Percentiles rank a stretch among this genome's conserved stretches.
Conservation (phyloP, 805 yeast species). For the Lipomyces mesembrius region DNA sequence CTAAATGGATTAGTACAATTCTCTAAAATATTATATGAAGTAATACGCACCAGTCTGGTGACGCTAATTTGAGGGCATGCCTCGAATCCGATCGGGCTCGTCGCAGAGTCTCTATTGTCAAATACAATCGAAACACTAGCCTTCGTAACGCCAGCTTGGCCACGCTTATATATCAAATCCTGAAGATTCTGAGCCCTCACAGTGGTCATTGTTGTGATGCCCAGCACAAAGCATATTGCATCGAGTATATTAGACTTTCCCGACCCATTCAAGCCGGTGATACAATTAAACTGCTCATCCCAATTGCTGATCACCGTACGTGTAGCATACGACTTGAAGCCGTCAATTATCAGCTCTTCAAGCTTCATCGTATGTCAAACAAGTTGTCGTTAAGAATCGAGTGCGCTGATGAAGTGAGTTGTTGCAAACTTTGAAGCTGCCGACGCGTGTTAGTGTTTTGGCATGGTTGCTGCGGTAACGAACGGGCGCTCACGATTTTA, state of each 20-base stretch:
- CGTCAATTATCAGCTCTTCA: constrained; percentile 95
- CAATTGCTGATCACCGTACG: constrained; percentile 93
- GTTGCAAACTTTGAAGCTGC: background rate
- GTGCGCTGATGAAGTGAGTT: background rate
- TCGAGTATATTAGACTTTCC: constrained; percentile 96
- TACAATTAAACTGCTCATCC: constrained; percentile 97
- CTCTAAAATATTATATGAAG: background rate
- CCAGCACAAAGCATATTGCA: constrained; percentile 97
- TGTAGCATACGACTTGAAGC: constrained; percentile 96
- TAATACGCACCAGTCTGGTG: constrained; percentile 64
- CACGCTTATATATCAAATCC: constrained; percentile 93
- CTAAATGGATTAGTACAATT: constrained; percentile 10
- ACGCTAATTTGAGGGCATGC: constrained; percentile 78
- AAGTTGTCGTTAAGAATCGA: background rate
- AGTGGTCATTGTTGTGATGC: constrained; percentile 91
- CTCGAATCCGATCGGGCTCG: constrained; percentile 88
- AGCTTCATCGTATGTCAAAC: constrained; percentile 65
- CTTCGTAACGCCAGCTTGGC: constrained; percentile 97
- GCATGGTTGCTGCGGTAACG: background rate
- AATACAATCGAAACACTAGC: constrained; percentile 96
- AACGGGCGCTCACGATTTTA: background rate
- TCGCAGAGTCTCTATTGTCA: constrained; percentile 75
- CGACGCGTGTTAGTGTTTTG: background rate
- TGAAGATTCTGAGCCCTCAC: constrained; percentile 92
- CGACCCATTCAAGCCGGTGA: constrained; percentile 96